Conservation (phyloP, 2,329 filamentous ascomycete species). For the Ophiostoma montium region DNA sequence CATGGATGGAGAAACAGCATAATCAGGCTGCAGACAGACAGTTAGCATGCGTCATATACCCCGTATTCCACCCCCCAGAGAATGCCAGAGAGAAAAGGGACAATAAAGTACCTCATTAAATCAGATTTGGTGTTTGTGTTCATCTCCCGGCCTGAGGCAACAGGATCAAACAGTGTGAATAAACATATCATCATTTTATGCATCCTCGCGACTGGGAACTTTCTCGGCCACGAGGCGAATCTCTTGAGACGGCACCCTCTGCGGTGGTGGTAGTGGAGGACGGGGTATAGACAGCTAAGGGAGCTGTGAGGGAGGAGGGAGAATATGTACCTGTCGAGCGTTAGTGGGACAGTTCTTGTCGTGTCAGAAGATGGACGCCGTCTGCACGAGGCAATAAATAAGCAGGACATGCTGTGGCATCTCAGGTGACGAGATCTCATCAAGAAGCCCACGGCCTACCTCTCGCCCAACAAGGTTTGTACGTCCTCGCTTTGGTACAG, state of each 20-base stretch:
- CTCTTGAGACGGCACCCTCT: neutral
- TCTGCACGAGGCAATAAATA: neutral
- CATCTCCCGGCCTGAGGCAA: constrained; percentile 29
- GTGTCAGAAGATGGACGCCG: neutral
- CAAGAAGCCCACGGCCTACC: constrained; percentile 36
- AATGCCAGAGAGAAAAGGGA: neutral
- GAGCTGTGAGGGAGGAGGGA: neutral
- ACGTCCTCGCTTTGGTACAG: constrained; percentile 41
- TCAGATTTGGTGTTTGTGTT: constrained; percentile 42
- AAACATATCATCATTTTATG: constrained; percentile 36
- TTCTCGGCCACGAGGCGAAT: neutral
- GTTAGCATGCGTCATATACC: constrained; percentile 9
- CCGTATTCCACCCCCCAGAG: neutral
- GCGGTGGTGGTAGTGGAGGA: neutral
- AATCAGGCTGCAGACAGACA: constrained; percentile 11
- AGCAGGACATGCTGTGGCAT: constrained; percentile 6
- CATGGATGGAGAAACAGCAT: constrained; percentile 8
- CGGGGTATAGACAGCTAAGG: neutral
- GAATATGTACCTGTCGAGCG: constrained; percentile 17
- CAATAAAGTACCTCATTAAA: constrained; percentile 30
- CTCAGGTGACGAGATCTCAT: constrained; percentile 55
- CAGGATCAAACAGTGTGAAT: constrained; percentile 49
- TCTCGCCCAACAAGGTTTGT: constrained; percentile 45
- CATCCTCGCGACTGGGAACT: constrained; percentile 9
- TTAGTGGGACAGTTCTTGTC: neutral